Percentiles rank a stretch among this genome's conserved stretches.
Evolutionary conservation across 305 asterid genomes (phyloP).

Genomic region (Fraxinus dipetala): DNA sequence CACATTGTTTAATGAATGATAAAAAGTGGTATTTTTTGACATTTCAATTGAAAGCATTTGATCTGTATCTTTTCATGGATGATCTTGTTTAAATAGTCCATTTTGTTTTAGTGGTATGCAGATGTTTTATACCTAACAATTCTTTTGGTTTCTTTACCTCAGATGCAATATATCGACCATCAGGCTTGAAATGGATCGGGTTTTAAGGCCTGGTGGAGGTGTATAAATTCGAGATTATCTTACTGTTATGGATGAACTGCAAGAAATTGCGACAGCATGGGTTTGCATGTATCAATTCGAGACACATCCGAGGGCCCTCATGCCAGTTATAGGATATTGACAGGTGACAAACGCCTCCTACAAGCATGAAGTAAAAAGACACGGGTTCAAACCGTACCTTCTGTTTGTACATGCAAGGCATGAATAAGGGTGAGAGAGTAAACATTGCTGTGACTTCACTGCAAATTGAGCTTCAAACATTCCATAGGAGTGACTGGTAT

Average conservation of each 20-base stretch:
- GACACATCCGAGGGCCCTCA: constrained; percentile 86
- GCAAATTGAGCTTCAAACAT: neutral
- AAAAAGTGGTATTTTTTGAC: neutral
- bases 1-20: neutral
- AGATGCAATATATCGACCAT: constrained; percentile 71
- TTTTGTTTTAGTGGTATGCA: neutral
- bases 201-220: constrained; percentile 75
- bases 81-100: neutral
- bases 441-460: neutral
- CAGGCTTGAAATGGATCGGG: constrained; percentile 90
- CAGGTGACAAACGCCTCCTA: constrained; percentile 56
- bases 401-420: neutral
- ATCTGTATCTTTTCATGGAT: neutral
- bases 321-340: constrained; percentile 66
- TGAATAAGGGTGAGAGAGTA: neutral
- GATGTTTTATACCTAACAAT: neutral
- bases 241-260: constrained; percentile 68
- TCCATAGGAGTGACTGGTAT: neutral
- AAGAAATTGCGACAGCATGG: constrained; percentile 65
- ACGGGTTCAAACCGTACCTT: neutral
- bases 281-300: constrained; percentile 66
- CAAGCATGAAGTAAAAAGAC: constrained; percentile 31
- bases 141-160: constrained; percentile 12
- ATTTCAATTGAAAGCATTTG: neutral
- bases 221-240: constrained; percentile 71